Base-by-base conservation (phyloP, 1,284 basidiomycete species). In the Tylopilus orsonianus region DNA sequence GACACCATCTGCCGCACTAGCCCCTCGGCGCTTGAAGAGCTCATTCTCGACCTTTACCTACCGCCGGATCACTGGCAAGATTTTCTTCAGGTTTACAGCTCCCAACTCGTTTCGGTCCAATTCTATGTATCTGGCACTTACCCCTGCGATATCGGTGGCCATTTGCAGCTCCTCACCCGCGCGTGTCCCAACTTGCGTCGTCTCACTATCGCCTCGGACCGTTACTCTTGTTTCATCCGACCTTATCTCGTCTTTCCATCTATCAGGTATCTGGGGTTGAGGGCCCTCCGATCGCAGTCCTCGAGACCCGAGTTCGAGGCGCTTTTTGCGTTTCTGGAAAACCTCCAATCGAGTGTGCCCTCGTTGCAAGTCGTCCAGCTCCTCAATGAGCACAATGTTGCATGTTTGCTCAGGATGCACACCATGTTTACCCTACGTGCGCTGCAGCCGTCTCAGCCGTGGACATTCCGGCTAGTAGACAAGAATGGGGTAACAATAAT, bases 291-390 rank as follows among this genome's bases (percentile, higher is more conserved):
- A 2, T 1, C 13, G 0, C 64, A 65, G 18, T 35, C 20, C 2
- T 36, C 38, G 4, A 61, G 18, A 37, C 0, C 3, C 0, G 50
- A 53, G 2, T 56, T 58, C 35, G 14, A 39, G 26, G 7, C 0
- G 9, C 39, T 63, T 1, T 61, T 57, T n/a, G 14, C 16, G 7
- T 23, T 53, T 20, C 26, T 68, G 18, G 47, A 29, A 5, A 23
- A 43, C 12, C 37, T 68, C 19, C 26, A 14, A 12, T 45, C 41
- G 9, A 52, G 7, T 4, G 32, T 49, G 1, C 60, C 60, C 4
- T 60, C 64, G 20, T 33, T 68, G 37, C 53, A 27, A 12, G 56
- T 63, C 2, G 50, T 65, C 7, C 65, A 52, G n/a, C 50, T 65
- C 23, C 13, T 59, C 32, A 50, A 55, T 13, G 48, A 46, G 24